Evolutionary conservation across 2,329 filamentous ascomycete genomes (phyloP).

Genomic region (Colletotrichum sp.): DNA sequence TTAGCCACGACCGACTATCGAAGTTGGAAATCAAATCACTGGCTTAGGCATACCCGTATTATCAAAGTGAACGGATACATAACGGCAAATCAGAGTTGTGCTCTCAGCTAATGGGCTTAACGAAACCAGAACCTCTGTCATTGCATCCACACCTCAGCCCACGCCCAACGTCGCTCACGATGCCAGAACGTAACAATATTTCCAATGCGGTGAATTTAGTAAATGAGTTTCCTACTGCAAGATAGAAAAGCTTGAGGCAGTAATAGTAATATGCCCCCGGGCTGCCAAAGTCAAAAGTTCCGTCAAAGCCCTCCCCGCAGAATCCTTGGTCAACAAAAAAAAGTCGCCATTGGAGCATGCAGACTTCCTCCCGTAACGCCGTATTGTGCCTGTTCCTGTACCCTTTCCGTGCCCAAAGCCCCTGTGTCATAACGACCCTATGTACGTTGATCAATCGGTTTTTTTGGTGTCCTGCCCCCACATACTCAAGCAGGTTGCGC

Average conservation of each 20-base stretch:
- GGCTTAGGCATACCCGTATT: neutral
- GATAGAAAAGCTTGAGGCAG: constrained; percentile 5
- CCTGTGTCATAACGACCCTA: constrained; percentile 18
- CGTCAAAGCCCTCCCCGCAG: neutral
- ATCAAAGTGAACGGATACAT: neutral
- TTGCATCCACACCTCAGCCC: neutral
- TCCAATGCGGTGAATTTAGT: constrained; percentile 2
- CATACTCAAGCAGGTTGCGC: neutral
- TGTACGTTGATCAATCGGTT: constrained; percentile 16
- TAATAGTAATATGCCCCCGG: neutral
- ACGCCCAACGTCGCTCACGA: neutral
- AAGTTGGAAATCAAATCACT: neutral
- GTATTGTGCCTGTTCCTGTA: constrained; percentile 13
- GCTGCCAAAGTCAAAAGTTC: neutral
- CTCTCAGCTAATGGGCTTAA: neutral
- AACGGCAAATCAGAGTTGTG: neutral
- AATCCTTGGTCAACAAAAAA: constrained; percentile 11
- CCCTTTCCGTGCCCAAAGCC: constrained; percentile 6
- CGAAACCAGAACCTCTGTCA: neutral
- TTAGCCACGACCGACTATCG: neutral
- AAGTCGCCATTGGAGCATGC: constrained; percentile 16
- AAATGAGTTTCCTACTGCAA: constrained; percentile 12
- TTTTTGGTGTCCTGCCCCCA: constrained; percentile 2
- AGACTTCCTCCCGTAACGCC: constrained; percentile 22
- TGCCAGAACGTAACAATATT: neutral